A percentile compares a stretch with the other conserved stretches of the same genome.
Evolutionary conservation across 306 rosid genomes (phyloP).

Genomic region (Cucumis cinereus): DNA sequence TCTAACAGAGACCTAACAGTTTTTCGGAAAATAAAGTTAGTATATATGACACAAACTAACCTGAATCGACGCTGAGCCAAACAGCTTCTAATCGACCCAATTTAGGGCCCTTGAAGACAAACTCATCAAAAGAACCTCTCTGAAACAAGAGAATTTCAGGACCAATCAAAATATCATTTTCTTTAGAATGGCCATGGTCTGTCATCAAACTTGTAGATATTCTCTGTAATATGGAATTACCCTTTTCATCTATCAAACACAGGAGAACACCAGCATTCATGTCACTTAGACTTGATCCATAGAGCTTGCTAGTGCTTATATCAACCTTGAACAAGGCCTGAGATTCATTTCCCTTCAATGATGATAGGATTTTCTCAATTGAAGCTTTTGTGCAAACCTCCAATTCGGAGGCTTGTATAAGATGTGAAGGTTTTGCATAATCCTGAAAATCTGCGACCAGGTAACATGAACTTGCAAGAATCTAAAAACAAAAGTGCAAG

Average conservation of each 20-base stretch:
- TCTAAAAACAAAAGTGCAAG: not conserved
- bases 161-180: constrained; percentile 17
- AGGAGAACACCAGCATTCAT: constrained; percentile 61
- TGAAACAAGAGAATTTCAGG: constrained; percentile 40
- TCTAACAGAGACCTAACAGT: not conserved
- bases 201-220: constrained; percentile 39
- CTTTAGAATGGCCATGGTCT: constrained; percentile 24
- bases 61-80: constrained; percentile 86
- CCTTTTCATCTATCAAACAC: constrained; percentile 60
- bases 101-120: constrained; percentile 65
- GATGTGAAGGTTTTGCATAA: constrained; percentile 50
- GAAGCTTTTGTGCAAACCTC: constrained; percentile 30
- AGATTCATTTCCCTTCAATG: constrained; percentile 26
- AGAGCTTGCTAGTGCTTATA: constrained; percentile 52
- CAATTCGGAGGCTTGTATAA: constrained; percentile 54
- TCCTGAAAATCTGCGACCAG: constrained; percentile 41
- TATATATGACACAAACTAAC: constrained; percentile 22
- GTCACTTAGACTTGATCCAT: constrained; percentile 53
- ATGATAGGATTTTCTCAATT: constrained; percentile 24
- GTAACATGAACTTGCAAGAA: not conserved
- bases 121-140: constrained; percentile 64
- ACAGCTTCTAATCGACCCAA: constrained; percentile 44
- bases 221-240: constrained; percentile 65
- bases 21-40: not conserved
- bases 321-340: constrained; percentile 41